Conservation (phyloP, 1,284 basidiomycete species). For the Leccinum subspadiceum region DNA sequence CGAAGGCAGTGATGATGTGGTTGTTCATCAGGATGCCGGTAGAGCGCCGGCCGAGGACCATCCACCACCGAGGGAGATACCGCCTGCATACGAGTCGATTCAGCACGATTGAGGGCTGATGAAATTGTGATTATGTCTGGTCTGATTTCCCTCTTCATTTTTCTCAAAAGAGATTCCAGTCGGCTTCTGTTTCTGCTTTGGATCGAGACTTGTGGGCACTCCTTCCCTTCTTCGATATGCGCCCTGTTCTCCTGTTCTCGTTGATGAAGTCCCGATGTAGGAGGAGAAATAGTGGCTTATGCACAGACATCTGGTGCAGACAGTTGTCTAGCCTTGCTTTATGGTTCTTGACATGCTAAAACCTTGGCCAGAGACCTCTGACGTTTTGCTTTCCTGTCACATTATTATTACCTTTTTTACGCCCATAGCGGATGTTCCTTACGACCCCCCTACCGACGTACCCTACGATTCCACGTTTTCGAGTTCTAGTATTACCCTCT, state of each 20-base stretch:
- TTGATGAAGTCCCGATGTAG: neutral
- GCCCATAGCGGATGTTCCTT: neutral
- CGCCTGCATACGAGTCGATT: constrained; percentile 34
- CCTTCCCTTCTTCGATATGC: neutral
- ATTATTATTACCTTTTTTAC: constrained; percentile 3
- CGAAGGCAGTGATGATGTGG: constrained; percentile 27
- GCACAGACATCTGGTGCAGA: neutral
- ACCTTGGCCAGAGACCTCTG: neutral
- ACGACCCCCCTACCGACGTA: constrained; percentile 1
- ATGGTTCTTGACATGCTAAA: neutral
- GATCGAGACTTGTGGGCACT: neutral
- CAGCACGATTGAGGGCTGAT: constrained; percentile 15
- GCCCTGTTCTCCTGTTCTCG: neutral
- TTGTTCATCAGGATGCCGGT: constrained; percentile 33
- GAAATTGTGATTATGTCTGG: neutral
- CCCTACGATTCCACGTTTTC: constrained; percentile 6
- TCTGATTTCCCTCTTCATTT: neutral
- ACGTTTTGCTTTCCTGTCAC: neutral
- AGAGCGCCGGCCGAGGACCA: constrained; percentile 23
- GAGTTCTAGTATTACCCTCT: neutral
- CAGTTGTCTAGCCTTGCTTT: neutral
- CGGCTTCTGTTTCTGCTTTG: neutral
- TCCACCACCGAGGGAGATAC: constrained; percentile 28
- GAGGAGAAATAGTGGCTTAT: neutral
- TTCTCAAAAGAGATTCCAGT: neutral